phyloP scores from a whole-genome alignment of 2,329 filamentous ascomycete species.

The Aspergillus pseudoglaucus region DNA sequence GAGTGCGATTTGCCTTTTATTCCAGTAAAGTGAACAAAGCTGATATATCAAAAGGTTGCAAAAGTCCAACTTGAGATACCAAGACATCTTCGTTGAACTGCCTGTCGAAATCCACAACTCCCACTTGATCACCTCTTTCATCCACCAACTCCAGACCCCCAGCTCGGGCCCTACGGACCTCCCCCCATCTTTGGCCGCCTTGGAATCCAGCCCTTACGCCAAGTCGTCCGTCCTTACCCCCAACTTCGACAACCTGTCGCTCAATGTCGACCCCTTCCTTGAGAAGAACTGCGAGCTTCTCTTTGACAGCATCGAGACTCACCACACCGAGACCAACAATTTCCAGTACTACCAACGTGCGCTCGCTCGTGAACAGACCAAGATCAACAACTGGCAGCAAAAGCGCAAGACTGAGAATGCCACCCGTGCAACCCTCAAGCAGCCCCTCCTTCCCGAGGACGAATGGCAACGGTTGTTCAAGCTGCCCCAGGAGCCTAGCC shows the following conservation, averaged over 20 bases:
- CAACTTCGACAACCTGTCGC: constrained; percentile 81
- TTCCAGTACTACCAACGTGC: constrained; percentile 96
- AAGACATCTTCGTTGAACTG: constrained; percentile 86
- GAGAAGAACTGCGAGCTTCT: constrained; percentile 97
- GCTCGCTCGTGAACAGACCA: constrained; percentile 85
- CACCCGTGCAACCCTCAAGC: constrained; percentile 76
- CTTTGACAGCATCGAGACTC: constrained; percentile 91
- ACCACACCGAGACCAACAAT: constrained; percentile 99
- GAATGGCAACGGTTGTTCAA: constrained; percentile 99
- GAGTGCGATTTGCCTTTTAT: constrained; percentile 55
- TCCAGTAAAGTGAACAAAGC: constrained; percentile 2
- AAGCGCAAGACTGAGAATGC: constrained; percentile 97
- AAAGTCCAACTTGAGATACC: constrained; percentile 88
- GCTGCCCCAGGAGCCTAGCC: constrained; percentile 87
- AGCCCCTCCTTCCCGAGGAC: constrained; percentile 82
- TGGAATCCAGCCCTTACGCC: constrained; percentile 58
- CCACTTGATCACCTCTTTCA: constrained; percentile 87
- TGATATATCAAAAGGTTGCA: constrained; percentile 60
- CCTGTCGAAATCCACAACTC: constrained; percentile 92
- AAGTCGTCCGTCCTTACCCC: constrained; percentile 66
- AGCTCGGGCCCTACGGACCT: constrained; percentile 64
- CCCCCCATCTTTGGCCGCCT: constrained; percentile 70
- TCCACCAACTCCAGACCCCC: constrained; percentile 78
- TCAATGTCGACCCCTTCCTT: constrained; percentile 93
- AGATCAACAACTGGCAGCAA: constrained; percentile 92